Evolutionary conservation across 371 early-diverging fungal species (phyloP).

Genomic region (Rhizopus delemar): DNA sequence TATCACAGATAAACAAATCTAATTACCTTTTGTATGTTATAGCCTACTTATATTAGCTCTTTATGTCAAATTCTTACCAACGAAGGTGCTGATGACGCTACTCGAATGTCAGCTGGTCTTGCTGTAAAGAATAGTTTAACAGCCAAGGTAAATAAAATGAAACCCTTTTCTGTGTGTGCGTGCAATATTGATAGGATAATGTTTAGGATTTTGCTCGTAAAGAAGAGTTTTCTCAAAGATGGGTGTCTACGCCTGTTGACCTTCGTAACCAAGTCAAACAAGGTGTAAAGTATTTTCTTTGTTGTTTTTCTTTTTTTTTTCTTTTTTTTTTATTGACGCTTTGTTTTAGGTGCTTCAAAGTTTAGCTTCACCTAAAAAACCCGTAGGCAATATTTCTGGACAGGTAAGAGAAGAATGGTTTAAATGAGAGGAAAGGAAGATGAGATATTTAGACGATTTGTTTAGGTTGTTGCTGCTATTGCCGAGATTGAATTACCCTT

Average conservation of each 20-base stretch:
- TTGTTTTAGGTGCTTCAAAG: constrained; percentile 63
- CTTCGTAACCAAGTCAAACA: constrained; percentile 57
- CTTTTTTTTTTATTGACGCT: neutral
- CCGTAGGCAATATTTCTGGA: constrained; percentile 75
- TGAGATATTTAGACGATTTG: neutral
- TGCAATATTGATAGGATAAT: neutral
- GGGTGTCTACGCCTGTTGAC: constrained; percentile 67
- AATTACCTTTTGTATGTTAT: neutral
- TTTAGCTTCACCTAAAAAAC: constrained; percentile 64
- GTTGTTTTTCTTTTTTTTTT: neutral
- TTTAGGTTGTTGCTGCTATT: constrained; percentile 82
- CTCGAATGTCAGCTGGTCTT: constrained; percentile 85
- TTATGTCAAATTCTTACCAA: constrained; percentile 82
- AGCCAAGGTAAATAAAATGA: constrained; percentile 67
- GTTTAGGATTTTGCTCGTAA: constrained; percentile 66
- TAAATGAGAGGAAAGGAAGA: neutral
- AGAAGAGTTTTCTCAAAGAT: constrained; percentile 70
- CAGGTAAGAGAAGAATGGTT: constrained; percentile 44
- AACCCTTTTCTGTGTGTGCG: neutral
- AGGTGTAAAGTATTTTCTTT: constrained; percentile 32
- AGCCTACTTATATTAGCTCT: constrained; percentile 77
- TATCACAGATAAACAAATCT: constrained; percentile 2
- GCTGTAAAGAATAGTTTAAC: constrained; percentile 89
- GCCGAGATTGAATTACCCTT: constrained; percentile 88
- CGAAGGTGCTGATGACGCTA: constrained; percentile 61